phyloP scores from a whole-genome alignment of 495 filamentous ascomycete genomes.

The Delitschia confertaspora region DNA sequence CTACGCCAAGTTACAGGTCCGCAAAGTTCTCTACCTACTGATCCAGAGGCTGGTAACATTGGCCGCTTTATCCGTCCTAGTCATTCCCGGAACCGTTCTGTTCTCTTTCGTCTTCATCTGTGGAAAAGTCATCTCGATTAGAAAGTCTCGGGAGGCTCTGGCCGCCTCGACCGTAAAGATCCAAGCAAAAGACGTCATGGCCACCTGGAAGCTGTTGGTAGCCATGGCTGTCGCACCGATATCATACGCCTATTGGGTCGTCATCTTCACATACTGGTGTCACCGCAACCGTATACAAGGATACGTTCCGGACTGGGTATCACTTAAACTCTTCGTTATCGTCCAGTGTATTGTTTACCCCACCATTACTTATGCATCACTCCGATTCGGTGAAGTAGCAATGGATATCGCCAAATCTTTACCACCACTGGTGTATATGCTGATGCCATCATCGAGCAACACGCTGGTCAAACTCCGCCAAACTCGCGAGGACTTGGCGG shows the following conservation, averaged over 20 bases:
- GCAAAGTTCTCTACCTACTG: slow-evolving; percentile 64
- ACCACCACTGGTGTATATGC: slow-evolving; percentile 75
- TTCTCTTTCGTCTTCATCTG: slow-evolving; percentile 89
- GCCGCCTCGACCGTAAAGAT: slow-evolving; percentile 92
- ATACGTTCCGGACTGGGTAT: slow-evolving; percentile 66
- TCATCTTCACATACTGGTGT: slow-evolving; percentile 65
- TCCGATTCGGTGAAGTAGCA: slow-evolving; percentile 90
- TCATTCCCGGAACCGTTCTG: slow-evolving; percentile 76
- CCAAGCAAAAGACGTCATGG: slow-evolving; percentile 89
- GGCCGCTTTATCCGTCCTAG: slow-evolving; percentile 62
- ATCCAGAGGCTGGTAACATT: slow-evolving; percentile 75
- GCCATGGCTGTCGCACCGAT: slow-evolving; percentile 79
- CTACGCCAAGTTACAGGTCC: slow-evolving; percentile 74
- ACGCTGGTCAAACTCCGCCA: slow-evolving; percentile 70
- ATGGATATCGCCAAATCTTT: slow-evolving; percentile 98
- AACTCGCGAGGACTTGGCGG: slow-evolving; percentile 60
- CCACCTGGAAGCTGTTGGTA: slow-evolving; percentile 96
- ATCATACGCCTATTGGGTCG: slow-evolving; percentile 73
- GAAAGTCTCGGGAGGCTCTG: slow-evolving; percentile 82
- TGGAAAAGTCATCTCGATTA: slow-evolving; percentile 79
- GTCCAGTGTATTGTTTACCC: slow-evolving; percentile 72
- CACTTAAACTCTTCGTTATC: slow-evolving; percentile 65
- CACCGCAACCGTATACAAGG: slow-evolving; percentile 74
- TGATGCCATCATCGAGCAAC: slow-evolving; percentile 77
- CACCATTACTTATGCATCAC: slow-evolving; percentile 80